Percentiles rank a stretch among this genome's conserved stretches.
Conservation (phyloP, 139 green algal species). For the Microglena sp. region DNA sequence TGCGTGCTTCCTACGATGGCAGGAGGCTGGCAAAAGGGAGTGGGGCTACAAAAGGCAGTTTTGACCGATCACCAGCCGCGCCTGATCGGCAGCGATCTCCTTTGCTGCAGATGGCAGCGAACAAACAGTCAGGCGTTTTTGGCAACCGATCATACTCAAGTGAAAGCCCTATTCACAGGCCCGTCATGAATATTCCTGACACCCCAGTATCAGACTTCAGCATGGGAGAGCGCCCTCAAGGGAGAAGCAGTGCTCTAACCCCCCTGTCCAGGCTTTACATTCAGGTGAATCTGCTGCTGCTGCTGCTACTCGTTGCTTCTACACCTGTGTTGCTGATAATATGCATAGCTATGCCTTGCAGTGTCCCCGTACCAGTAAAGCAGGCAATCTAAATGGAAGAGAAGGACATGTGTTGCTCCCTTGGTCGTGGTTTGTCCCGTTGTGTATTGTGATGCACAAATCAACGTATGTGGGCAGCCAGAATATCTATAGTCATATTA, state of each 20-base stretch:
- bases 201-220: neutral
- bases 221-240: neutral
- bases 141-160: no score
- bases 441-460: neutral
- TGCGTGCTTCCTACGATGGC: neutral
- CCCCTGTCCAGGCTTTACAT: constrained; percentile 12
- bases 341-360: no score
- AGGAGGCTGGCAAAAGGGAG: no score
- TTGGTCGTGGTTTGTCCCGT: neutral
- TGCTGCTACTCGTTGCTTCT: neutral
- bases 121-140: neutral
- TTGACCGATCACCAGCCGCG: neutral
- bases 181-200: neutral
- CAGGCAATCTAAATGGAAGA: no score
- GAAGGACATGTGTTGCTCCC: no score
- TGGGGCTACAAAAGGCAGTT: no score
- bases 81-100: neutral
- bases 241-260: neutral
- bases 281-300: constrained; percentile 4
- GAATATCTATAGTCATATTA: no score
- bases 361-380: no score
- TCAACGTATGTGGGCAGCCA: neutral
- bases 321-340: neutral
- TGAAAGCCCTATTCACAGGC: neutral
- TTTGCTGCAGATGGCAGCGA: neutral